Evolutionary conservation across 805 yeast species (phyloP), one percentile per base, ranked within the genome.

Genomic region (Candida golubevii): DNA sequence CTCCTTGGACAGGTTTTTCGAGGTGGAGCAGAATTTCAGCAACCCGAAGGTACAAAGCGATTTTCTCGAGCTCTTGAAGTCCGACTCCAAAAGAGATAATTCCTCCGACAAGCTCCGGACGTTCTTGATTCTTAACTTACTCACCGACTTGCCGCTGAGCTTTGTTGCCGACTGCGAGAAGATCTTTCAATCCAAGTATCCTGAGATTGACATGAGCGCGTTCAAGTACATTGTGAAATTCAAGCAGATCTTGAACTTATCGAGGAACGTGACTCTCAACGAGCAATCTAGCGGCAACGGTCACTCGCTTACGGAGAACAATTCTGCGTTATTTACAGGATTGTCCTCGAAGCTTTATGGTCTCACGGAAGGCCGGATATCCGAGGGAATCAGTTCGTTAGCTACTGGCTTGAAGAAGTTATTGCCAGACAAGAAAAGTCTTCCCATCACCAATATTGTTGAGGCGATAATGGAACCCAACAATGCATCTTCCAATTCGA

Each of bases 401-500:
- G 87, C 95, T 27, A 79, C 95, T 1, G 95, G 96, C 45, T 80
- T 93, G 45, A 88, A 88, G 59, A 89, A 84, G 53, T 69, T 91
- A 40, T 69, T 93, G 48, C 97, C 98, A 0, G 93, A 86, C 47
- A 87, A 86, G 67, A 85, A 87, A 57, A 84, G 83, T 41, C 78
- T 91, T 57, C 96, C 98, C 13, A 77, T 93, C 37, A 91, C 98
- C 4, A 85, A 84, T 57, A 79, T 93, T 28, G 95, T 90, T 8
- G 97, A 90, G 65, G 85, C 96, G 3, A 79, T 93, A 13, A 83
- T 89, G 86, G 95, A 88, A 50, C 97, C 98, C 7, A 60, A 59
- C 13, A 75, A 73, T 47, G 79, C 89, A 5, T 72, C 81, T 7
- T 79, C 75, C 51, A 77, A 77, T 32, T 79, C 85, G n/a, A 63